Evolutionary conservation across 176 grass and related monocot genomes (phyloP).

Genomic region (Hyparrhenia diplandra): DNA sequence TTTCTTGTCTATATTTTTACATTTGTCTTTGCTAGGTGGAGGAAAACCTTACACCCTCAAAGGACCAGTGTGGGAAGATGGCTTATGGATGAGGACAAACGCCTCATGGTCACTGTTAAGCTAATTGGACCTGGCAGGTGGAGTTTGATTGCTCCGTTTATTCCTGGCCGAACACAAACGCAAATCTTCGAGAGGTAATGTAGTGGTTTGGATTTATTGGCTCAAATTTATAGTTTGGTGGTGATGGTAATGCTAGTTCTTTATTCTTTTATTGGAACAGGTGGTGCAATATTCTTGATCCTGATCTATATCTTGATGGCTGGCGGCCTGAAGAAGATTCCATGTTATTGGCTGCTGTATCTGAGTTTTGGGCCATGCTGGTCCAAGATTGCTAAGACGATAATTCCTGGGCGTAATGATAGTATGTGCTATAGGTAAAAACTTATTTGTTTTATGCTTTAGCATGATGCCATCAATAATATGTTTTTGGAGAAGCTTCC

Average conservation of each 20-base stretch:
- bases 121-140: slow-evolving; percentile 68
- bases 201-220: slow-evolving; percentile 14
- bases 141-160: slow-evolving; percentile 76
- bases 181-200: slow-evolving; percentile 87
- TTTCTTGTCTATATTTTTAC: neutral
- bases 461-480: neutral
- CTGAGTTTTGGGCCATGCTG: slow-evolving; percentile 60
- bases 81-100: slow-evolving; percentile 84
- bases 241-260: slow-evolving; percentile 20
- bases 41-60: slow-evolving; percentile 65
- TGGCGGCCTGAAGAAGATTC: slow-evolving; percentile 88
- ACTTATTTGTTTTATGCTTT: neutral
- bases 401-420: slow-evolving; percentile 80
- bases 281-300: slow-evolving; percentile 90
- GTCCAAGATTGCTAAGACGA: slow-evolving; percentile 60
- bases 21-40: slow-evolving; percentile 52
- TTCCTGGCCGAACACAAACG: slow-evolving; percentile 71
- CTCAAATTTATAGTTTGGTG: neutral
- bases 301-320: slow-evolving; percentile 54
- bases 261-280: slow-evolving; percentile 44
- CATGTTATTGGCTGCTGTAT: slow-evolving; percentile 55
- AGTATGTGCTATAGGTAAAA: slow-evolving; percentile 86
- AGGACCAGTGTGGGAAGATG: slow-evolving; percentile 85
- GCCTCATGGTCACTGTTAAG: slow-evolving; percentile 68
- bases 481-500: neutral